Evolutionary conservation across 2,329 filamentous ascomycete genomes (phyloP).

Genomic region (Penicillium sp.): DNA sequence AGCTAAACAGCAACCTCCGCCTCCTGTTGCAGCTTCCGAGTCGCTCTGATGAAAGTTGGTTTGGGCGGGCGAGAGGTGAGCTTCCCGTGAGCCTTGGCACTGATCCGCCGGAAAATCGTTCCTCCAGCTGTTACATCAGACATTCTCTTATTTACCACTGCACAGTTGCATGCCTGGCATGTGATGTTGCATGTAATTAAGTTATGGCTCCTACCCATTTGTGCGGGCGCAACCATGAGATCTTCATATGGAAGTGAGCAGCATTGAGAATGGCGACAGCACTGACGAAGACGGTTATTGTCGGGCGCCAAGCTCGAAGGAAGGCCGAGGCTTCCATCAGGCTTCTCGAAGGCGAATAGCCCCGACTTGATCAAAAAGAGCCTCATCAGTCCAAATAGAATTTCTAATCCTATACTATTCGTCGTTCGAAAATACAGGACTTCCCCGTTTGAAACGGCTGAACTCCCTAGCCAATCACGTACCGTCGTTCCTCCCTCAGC

Average conservation of each 20-base stretch:
- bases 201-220: not conserved
- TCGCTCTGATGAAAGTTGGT: not conserved
- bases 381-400: no score
- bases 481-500: no score
- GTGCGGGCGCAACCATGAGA: not conserved
- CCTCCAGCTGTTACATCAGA: slow-evolving; percentile 11
- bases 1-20: not conserved
- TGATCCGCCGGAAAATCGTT: slow-evolving; percentile 19
- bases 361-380: no score
- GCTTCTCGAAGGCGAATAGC: not conserved
- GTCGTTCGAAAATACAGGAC: no score
- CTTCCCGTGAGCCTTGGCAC: slow-evolving; percentile 27
- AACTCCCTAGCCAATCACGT: no score
- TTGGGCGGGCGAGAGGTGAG: slow-evolving; percentile 2
- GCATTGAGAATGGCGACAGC: not conserved
- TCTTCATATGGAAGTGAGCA: not conserved
- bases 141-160: not conserved
- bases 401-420: no score
- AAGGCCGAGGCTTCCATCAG: not conserved
- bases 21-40: not conserved
- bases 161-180: not conserved
- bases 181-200: not conserved
- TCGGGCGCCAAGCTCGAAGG: not conserved
- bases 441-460: no score
- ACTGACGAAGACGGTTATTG: not conserved